Percentiles rank a stretch among this genome's conserved stretches.
phyloP scores from a whole-genome alignment of 805 yeast species.

The Wilhelminamyces savonicus region DNA sequence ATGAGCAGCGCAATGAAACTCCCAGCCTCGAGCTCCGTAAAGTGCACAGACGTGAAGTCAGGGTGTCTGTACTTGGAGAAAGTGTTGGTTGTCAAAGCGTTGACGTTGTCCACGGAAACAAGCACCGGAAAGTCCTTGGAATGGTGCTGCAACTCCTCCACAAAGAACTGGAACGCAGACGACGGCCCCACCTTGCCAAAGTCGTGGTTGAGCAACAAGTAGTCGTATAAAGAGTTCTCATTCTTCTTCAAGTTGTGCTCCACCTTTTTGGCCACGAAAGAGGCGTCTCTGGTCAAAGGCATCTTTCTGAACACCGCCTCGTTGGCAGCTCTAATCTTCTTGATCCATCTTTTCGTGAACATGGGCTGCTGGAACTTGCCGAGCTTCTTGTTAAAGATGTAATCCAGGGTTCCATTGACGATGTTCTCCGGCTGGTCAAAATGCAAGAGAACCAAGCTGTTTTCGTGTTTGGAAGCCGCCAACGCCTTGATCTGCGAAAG shows the following conservation, averaged over 20 bases:
- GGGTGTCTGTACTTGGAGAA: slow-evolving; percentile 55
- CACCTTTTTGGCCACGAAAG: slow-evolving; percentile 25
- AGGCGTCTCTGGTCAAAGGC: slow-evolving; percentile 28
- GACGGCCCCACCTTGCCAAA: slow-evolving; percentile 35
- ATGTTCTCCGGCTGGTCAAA: slow-evolving; percentile 56
- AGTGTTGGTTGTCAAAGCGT: slow-evolving; percentile 50
- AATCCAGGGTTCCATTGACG: slow-evolving; percentile 71
- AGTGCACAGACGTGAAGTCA: slow-evolving; percentile 49
- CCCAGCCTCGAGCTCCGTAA: slow-evolving; percentile 59
- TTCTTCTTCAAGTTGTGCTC: slow-evolving; percentile 26
- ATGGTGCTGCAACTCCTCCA: slow-evolving; percentile 44
- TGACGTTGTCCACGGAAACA: slow-evolving; percentile 70
- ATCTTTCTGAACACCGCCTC: slow-evolving; percentile 26
- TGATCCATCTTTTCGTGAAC: slow-evolving; percentile 57
- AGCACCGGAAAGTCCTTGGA: slow-evolving; percentile 53
- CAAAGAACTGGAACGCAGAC: slow-evolving; percentile 45
- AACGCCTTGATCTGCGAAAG: slow-evolving; percentile 66
- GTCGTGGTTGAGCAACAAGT: slow-evolving; percentile 23
- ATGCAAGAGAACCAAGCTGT: slow-evolving; percentile 48
- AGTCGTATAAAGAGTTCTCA: slow-evolving; percentile 21
- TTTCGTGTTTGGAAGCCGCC: slow-evolving; percentile 27
- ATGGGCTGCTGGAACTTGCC: slow-evolving; percentile 69
- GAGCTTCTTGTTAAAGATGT: slow-evolving; percentile 44
- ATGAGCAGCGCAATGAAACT: slow-evolving; percentile 47
- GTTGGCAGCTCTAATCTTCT: slow-evolving; percentile 36